A percentile compares a stretch with the other conserved stretches of the same genome.
phyloP scores from a whole-genome alignment of 202 grass and related monocot genomes.

The Zoysia matrella region DNA sequence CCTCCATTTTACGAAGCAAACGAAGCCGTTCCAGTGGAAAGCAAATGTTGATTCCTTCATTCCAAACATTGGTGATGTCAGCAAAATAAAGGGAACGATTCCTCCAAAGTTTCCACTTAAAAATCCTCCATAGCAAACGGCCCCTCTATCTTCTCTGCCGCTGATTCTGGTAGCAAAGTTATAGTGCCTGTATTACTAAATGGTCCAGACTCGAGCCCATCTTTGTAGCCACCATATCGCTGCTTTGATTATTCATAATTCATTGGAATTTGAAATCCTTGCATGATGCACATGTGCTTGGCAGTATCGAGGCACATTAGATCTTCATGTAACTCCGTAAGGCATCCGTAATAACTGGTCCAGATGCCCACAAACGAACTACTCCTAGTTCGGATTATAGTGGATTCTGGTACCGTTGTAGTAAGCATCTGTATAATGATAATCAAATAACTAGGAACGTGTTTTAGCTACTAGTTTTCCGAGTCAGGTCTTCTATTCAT shows the following conservation, averaged over 20 bases:
- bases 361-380: neutral
- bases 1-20: too few species aligned
- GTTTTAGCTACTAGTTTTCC: constrained; percentile 2
- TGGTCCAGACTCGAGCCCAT: constrained; percentile 4
- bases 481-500: constrained; percentile 18
- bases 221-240: constrained; percentile 9
- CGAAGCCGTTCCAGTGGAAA: too few species aligned
- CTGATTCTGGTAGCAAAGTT: neutral
- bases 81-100: too few species aligned
- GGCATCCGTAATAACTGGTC: constrained; percentile 15
- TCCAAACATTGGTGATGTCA: too few species aligned
- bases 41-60: too few species aligned
- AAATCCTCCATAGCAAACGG: too few species aligned
- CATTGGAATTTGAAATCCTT: neutral
- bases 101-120: too few species aligned
- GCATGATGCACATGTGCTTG: constrained; percentile 16
- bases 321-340: constrained; percentile 6
- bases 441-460: constrained; percentile 17
- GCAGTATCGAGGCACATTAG: neutral
- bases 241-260: constrained; percentile 27
- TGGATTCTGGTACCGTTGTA: constrained; percentile 8
- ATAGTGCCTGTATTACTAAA: neutral
- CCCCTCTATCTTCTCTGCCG: constrained; percentile 2
- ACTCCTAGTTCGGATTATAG: neutral
- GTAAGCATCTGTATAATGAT: neutral